Percentiles rank a stretch among this genome's conserved stretches.
phyloP scores from a whole-genome alignment of 441 rosid species.

The Pelargonium myrrhifolium region DNA sequence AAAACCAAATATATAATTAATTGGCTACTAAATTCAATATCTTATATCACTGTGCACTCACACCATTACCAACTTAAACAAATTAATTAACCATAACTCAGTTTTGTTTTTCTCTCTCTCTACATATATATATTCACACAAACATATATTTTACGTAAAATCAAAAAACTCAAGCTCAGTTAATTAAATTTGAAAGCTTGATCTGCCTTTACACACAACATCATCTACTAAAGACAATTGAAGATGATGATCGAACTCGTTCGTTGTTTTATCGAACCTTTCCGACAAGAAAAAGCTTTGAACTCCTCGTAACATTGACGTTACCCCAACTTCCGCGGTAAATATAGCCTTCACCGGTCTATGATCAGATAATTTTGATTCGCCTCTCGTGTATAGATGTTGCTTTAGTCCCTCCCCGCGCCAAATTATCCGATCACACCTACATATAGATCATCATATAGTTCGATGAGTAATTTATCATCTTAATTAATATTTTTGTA shows the following conservation, averaged over 20 bases:
- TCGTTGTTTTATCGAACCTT: conserved; percentile 36
- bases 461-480: neutral
- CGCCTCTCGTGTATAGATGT: conserved; percentile 46
- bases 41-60: conserved; percentile 16
- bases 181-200: conserved; percentile 27
- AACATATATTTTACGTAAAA: neutral
- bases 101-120: neutral
- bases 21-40: neutral
- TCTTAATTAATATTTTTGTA: neutral
- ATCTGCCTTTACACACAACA: conserved; percentile 26
- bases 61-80: conserved; percentile 12
- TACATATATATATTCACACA: neutral
- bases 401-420: conserved; percentile 51
- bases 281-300: conserved; percentile 48
- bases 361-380: conserved; percentile 59
- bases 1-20: neutral
- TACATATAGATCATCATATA: conserved; percentile 6
- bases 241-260: conserved; percentile 14
- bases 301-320: conserved; percentile 22
- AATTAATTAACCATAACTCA: no score
- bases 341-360: conserved; percentile 65
- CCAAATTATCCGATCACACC: conserved; percentile 80
- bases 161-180: neutral
- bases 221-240: conserved; percentile 27
- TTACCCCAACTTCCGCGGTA: conserved; percentile 36